Conservation (phyloP, 495 filamentous ascomycete species). For the Aspergillus avenaceus region DNA sequence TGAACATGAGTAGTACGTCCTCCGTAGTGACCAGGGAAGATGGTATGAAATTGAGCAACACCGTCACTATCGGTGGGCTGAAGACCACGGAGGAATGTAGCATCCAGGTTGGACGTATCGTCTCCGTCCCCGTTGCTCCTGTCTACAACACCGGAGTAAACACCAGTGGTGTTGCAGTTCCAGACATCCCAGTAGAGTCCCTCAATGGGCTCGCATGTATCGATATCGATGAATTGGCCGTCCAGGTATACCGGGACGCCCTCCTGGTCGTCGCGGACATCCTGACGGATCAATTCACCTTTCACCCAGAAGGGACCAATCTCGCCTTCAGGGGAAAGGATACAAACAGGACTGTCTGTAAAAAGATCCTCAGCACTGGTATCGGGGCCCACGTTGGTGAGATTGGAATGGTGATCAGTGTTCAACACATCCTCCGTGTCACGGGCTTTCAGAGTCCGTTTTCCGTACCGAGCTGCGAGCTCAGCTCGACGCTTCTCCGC, state of each 20-base stretch:
- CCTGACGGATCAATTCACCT: slow-evolving; percentile 45
- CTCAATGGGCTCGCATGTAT: slow-evolving; percentile 46
- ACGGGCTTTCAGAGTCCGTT: too few species aligned
- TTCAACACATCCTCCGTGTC: too few species aligned
- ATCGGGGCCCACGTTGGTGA: too few species aligned
- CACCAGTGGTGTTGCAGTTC: slow-evolving; percentile 52
- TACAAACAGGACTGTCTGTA: too few species aligned
- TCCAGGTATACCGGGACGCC: slow-evolving; percentile 52
- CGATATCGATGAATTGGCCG: slow-evolving; percentile 50
- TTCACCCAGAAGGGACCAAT: slow-evolving; percentile 29
- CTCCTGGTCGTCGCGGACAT: slow-evolving; percentile 39
- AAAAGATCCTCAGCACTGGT: too few species aligned
- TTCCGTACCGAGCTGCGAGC: too few species aligned
- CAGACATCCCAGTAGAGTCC: slow-evolving; percentile 51
- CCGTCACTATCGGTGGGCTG: slow-evolving; percentile 45
- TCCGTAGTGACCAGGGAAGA: slow-evolving; percentile 52
- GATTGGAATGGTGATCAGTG: too few species aligned
- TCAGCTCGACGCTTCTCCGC: too few species aligned
- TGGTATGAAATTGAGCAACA: slow-evolving; percentile 42
- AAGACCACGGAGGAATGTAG: slow-evolving; percentile 48
- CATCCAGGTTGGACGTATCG: slow-evolving; percentile 36
- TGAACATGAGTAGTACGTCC: slow-evolving; percentile 48
- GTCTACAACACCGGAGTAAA: slow-evolving; percentile 36
- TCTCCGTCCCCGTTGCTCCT: slow-evolving; percentile 18
- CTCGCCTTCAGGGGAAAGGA: slow-evolving; percentile 23